Conservation (phyloP, 345 rosid species). For the Gossypium anomalum region DNA sequence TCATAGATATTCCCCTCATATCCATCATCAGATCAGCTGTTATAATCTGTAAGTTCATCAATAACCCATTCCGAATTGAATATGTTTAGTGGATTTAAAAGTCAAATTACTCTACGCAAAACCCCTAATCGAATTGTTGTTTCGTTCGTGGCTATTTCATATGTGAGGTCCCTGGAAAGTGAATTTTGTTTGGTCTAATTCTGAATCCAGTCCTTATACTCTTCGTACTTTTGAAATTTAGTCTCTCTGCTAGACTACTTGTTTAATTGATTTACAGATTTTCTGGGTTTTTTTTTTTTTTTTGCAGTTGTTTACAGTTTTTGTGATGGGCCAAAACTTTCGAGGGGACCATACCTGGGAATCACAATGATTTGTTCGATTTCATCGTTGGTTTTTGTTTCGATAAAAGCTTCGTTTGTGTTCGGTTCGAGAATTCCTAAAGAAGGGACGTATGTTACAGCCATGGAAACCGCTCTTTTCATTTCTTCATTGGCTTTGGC, state of each 20-base stretch:
- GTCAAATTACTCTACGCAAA: neutral
- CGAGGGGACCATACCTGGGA: constrained; percentile 74
- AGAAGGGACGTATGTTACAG: constrained; percentile 38
- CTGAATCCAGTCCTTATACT: too few species aligned
- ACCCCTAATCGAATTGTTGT: neutral
- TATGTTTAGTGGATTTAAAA: neutral
- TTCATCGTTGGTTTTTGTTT: constrained; percentile 59
- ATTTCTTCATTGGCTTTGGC: constrained; percentile 61
- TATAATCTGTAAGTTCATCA: constrained; percentile 67
- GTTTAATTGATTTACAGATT: too few species aligned
- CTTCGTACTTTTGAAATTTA: too few species aligned
- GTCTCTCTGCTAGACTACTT: too few species aligned
- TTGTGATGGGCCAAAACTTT: constrained; percentile 78
- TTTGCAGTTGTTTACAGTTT: constrained; percentile 70
- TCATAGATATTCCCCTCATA: constrained; percentile 72
- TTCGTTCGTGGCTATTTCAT: too few species aligned
- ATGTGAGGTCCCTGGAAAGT: too few species aligned
- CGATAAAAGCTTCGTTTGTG: constrained; percentile 71
- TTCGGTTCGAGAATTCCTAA: constrained; percentile 41
- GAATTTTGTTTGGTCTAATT: too few species aligned
- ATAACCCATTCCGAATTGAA: neutral
- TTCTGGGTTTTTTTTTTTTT: neutral
- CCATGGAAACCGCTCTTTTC: constrained; percentile 67
- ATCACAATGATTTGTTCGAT: constrained; percentile 67
- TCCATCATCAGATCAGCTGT: constrained; percentile 77